Base-by-base conservation (phyloP, 1,284 basidiomycete genomes). In the Vanrija sp. region DNA sequence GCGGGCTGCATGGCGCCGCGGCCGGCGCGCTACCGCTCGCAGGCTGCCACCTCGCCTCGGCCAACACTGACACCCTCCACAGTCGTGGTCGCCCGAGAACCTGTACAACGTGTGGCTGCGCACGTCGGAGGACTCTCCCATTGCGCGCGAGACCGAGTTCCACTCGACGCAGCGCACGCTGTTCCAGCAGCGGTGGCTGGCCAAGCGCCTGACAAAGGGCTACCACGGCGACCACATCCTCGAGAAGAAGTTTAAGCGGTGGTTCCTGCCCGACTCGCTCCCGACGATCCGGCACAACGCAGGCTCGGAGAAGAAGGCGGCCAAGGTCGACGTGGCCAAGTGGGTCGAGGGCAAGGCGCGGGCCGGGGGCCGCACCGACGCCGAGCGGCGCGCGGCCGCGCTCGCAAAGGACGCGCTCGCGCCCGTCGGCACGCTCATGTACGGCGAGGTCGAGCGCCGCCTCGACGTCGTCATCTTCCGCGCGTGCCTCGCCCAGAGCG, bases 191-290 rank as follows among this genome's bases (percentile, higher is more conserved):
- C 86, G 94, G 38, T 98, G 92, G 89, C 80, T 80, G 22, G 84
- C 90, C 16, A 98, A 97, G 76, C 82, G 86, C n/a, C 83, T 94
- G 57, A 83, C 92, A 27, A 85, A 94, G 54, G 93, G 85, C 4
- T 98, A 98, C 79, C 95, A 98, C 72, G 94, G 94, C 38, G 94
- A 98, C 81, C 88, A 85, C 76, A 92, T 98, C 59, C 86, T 86
- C 51, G 91, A 95, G 78, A 88, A 87, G 67, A 85, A 86, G 39
- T 98, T 98, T 83, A 94, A 95, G 74, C 85, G 89, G 48, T 95
- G 92, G 88, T 98, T 92, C 75, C 82, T 98, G 20, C 95, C 95
- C 10, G 80, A 83, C 53, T 85, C 83, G 0, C 79, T 98, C 14
- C 94, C 95, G 0, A 88, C 90, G 62, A 88, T 96, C 49, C 85